Conservation (phyloP, 2,329 filamentous ascomycete genomes). For the Clonostachys rhizophaga region DNA sequence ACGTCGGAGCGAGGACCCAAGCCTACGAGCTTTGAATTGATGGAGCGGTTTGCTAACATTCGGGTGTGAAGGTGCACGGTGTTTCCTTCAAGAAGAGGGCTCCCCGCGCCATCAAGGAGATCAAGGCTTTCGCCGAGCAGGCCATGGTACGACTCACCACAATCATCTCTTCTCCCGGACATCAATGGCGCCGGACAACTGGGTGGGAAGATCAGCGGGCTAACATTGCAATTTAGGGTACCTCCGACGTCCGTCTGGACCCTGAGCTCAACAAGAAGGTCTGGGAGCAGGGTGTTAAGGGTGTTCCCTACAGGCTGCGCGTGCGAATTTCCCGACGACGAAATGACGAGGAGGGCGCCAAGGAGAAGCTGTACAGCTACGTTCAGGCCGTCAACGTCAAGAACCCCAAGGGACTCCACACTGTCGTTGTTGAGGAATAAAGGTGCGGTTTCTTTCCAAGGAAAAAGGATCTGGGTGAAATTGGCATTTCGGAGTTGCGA, state of each 20-base stretch:
- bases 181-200: constrained; percentile 4
- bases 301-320: constrained; percentile 93
- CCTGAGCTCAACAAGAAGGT: constrained; percentile 99
- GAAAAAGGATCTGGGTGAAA: constrained; percentile 30
- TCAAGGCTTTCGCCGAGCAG: constrained; percentile 86
- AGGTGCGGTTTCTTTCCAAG: constrained; percentile 10
- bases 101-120: constrained; percentile 98
- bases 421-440: constrained; percentile 78
- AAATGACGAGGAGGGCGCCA: constrained; percentile 99
- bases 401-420: constrained; percentile 96
- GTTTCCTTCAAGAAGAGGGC: constrained; percentile 99
- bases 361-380: constrained; percentile 99
- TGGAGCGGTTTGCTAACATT: too few species aligned
- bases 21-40: too few species aligned
- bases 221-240: constrained; percentile 59
- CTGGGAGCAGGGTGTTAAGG: constrained; percentile 99
- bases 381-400: constrained; percentile 99
- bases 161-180: not conserved
- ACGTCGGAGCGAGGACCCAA: constrained; percentile 13
- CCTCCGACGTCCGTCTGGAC: constrained; percentile 94
- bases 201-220: constrained; percentile 5
- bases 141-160: constrained; percentile 75
- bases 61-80: constrained; percentile 73
- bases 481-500: constrained; percentile 42
- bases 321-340: constrained; percentile 98